Percentiles rank a stretch among this genome's conserved stretches.
Conservation (phyloP, 164 flowering plant species). For the Magnolia sinica region DNA sequence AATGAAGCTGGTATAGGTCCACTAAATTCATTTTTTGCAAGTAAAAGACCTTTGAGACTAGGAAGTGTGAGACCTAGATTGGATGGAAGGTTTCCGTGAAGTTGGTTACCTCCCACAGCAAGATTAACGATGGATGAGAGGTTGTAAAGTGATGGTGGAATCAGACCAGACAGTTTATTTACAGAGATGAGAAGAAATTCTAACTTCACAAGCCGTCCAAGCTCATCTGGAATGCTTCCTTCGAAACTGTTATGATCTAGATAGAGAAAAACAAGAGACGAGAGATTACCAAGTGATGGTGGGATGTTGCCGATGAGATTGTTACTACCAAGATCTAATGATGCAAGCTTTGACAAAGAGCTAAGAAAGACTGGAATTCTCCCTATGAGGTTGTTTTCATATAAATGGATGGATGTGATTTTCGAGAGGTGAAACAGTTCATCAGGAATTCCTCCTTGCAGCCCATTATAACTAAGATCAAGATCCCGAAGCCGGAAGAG, state of each 20-base stretch:
- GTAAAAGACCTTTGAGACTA: no score
- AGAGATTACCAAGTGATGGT: conserved; percentile 40
- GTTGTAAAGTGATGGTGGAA: neutral
- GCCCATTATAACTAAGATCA: conserved; percentile 29
- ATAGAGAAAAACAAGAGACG: conserved; percentile 34
- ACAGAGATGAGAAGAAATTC: neutral
- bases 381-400: conserved; percentile 1
- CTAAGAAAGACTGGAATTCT: neutral
- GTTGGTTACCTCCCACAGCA: neutral
- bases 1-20: neutral
- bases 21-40: no score
- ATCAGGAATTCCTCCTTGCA: conserved; percentile 30
- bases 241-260: conserved; percentile 8
- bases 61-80: no score
- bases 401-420: neutral
- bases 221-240: neutral
- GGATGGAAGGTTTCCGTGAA: neutral
- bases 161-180: neutral
- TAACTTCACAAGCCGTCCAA: neutral
- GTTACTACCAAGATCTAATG: conserved; percentile 9
- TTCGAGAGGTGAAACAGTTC: conserved; percentile 15
- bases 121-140: neutral
- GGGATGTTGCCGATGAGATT: conserved; percentile 20
- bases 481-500: conserved; percentile 28
- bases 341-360: neutral